These are phyloP conservation scores for Hydrangea macrophylla DNA, from an alignment of 148 eudicot species.

Conservation along the genomic window DNA sequence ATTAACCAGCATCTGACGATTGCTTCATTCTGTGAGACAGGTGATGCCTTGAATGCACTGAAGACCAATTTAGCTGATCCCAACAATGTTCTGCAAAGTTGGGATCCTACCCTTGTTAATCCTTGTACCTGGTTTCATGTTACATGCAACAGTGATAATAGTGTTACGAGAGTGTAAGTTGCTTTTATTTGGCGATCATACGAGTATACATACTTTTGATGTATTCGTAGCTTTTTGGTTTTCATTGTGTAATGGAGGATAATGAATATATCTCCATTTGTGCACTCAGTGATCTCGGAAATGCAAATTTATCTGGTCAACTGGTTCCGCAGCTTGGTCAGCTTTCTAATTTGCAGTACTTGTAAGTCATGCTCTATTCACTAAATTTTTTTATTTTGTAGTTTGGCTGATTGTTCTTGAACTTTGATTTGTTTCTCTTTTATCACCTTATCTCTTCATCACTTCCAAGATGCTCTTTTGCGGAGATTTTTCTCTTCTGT, in stretches of 20 bases:
- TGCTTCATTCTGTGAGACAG: constrained; percentile 35
- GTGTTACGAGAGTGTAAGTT: constrained; percentile 79
- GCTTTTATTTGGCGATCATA: not conserved
- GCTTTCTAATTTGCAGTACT: constrained; percentile 63
- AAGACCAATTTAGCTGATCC: constrained; percentile 60
- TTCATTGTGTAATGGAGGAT: not conserved
- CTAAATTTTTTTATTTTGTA: not conserved
- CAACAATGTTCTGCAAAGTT: constrained; percentile 66
- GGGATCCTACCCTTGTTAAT: constrained; percentile 80
- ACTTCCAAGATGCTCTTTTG: not conserved
- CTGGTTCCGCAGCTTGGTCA: constrained; percentile 77
- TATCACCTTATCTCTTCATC: not conserved
- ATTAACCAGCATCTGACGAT: constrained; percentile 11
- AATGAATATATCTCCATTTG: constrained; percentile 7
- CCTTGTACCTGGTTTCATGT: constrained; percentile 91
- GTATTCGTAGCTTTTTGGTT: not conserved
- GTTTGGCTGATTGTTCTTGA: not conserved
- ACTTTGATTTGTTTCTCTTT: not conserved
- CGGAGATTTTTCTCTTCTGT: not conserved
- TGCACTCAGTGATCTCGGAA: constrained; percentile 66
- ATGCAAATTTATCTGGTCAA: constrained; percentile 68
- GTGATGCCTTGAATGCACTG: constrained; percentile 70
- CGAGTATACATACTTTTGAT: not conserved
- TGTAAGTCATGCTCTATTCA: constrained; percentile 49
- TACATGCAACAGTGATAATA: constrained; percentile 67